Evolutionary conservation across 2,329 filamentous ascomycete species (phyloP).

Genomic region (Colletotrichum tabaci): DNA sequence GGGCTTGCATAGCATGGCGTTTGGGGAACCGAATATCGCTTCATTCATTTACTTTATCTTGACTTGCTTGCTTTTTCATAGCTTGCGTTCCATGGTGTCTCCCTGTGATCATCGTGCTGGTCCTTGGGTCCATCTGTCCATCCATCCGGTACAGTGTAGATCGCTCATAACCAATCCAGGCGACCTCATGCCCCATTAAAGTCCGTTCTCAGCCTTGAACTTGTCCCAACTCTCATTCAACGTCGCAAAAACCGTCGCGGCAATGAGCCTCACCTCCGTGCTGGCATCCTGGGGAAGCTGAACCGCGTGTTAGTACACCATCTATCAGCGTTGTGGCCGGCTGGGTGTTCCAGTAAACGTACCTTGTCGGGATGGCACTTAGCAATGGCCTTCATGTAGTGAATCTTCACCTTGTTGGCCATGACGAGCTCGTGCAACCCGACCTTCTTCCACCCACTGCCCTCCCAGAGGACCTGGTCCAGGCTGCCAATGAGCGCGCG

Average conservation of each 20-base stretch:
- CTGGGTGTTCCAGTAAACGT: conserved; percentile 52
- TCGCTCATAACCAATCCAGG: not conserved
- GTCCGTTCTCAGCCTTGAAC: conserved; percentile 78
- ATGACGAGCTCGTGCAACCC: conserved; percentile 94
- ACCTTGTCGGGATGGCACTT: conserved; percentile 99
- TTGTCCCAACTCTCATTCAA: conserved; percentile 82
- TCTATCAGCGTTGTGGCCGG: not conserved
- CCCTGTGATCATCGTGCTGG: not conserved
- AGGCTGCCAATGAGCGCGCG: conserved; percentile 89
- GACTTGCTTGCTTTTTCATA: not conserved
- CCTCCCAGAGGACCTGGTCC: conserved; percentile 91
- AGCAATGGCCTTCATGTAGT: conserved; percentile 99
- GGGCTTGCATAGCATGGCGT: conserved; percentile 46
- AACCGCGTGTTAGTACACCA: not conserved
- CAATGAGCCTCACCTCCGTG: conserved; percentile 77
- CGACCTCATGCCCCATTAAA: conserved; percentile 56
- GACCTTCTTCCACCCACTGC: conserved; percentile 96
- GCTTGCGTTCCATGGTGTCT: not conserved
- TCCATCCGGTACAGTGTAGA: not conserved
- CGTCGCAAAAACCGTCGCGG: conserved; percentile 76
- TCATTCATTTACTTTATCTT: conserved; percentile 26
- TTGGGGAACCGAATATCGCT: conserved; percentile 41
- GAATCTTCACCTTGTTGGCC: conserved; percentile 95
- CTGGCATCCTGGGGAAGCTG: conserved; percentile 76
- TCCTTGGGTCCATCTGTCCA: not conserved